Percentiles rank a stretch among this genome's conserved stretches.
Conservation (phyloP, 2,329 filamentous ascomycete genomes). For the Uncinocarpus reesii region DNA sequence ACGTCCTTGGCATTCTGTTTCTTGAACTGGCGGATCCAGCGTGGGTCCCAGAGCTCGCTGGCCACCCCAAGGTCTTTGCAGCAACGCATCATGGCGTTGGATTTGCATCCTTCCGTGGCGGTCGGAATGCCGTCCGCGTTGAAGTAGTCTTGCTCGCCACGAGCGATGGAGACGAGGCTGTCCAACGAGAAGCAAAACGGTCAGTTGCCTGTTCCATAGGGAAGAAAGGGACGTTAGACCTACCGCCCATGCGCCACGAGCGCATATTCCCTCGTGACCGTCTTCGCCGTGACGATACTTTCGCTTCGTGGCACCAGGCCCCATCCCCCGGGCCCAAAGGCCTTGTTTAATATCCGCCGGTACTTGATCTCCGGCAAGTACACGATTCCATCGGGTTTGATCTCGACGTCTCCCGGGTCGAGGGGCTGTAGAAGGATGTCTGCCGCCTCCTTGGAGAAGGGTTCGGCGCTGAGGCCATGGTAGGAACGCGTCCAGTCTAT, state of each 20-base stretch:
- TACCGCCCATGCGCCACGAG: constrained; percentile 80
- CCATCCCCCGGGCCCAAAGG: constrained; percentile 94
- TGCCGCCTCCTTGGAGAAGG: constrained; percentile 61
- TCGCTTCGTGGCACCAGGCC: constrained; percentile 81
- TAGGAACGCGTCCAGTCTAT: constrained; percentile 79
- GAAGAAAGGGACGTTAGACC: neutral
- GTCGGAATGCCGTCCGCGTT: constrained; percentile 80
- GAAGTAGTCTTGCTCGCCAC: constrained; percentile 93
- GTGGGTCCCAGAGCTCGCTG: constrained; percentile 91
- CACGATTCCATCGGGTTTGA: constrained; percentile 94
- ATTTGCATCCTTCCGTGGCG: constrained; percentile 92
- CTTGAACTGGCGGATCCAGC: constrained; percentile 77
- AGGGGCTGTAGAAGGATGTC: constrained; percentile 59
- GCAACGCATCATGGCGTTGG: constrained; percentile 93
- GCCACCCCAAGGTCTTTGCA: constrained; percentile 96
- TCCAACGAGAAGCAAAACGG: neutral
- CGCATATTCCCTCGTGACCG: constrained; percentile 83
- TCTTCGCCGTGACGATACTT: constrained; percentile 69
- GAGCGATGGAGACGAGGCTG: constrained; percentile 82
- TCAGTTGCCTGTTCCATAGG: neutral
- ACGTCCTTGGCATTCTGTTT: constrained; percentile 62
- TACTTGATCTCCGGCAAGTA: constrained; percentile 99
- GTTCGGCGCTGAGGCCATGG: constrained; percentile 60
- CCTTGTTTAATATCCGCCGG: constrained; percentile 72
- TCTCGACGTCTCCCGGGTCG: constrained; percentile 68